These are phyloP conservation scores for Citrus reticulata DNA, from an alignment of 345 rosid genomes.

Conservation along the genomic window DNA sequence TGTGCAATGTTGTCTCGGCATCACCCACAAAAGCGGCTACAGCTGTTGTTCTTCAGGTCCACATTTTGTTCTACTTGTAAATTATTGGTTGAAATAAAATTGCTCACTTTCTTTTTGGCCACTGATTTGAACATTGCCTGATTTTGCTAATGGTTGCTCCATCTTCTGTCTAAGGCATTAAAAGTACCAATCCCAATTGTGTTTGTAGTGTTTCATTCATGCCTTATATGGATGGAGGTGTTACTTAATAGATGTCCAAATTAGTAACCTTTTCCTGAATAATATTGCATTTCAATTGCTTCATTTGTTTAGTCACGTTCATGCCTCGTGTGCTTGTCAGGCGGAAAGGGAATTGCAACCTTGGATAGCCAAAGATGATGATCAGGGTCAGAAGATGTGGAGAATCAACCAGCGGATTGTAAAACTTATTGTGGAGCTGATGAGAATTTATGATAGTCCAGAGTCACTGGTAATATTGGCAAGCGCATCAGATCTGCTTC, in stretches of 20 bases:
- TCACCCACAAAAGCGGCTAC: conserved; percentile 90
- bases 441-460: conserved; percentile 84
- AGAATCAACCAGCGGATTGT: conserved; percentile 91
- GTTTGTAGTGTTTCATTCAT: conserved; percentile 5
- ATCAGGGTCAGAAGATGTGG: conserved; percentile 94
- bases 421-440: conserved; percentile 80
- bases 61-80: conserved; percentile 32
- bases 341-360: conserved; percentile 97
- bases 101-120: background rate
- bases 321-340: conserved; percentile 42
- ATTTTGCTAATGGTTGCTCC: conserved; percentile 11
- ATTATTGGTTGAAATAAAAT: background rate
- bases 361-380: conserved; percentile 96
- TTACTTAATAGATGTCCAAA: conserved; percentile 1
- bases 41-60: conserved; percentile 95
- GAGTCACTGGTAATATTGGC: conserved; percentile 87
- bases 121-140: conserved; percentile 9
- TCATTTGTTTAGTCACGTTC: conserved; percentile 26
- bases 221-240: conserved; percentile 11
- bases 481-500: conserved; percentile 90
- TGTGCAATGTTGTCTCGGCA: conserved; percentile 91
- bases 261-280: conserved; percentile 6
- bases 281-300: conserved; percentile 3
- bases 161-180: background rate
- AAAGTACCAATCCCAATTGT: background rate